Conservation (phyloP, 306 rosid genomes). For the Fagus sylvatica region DNA sequence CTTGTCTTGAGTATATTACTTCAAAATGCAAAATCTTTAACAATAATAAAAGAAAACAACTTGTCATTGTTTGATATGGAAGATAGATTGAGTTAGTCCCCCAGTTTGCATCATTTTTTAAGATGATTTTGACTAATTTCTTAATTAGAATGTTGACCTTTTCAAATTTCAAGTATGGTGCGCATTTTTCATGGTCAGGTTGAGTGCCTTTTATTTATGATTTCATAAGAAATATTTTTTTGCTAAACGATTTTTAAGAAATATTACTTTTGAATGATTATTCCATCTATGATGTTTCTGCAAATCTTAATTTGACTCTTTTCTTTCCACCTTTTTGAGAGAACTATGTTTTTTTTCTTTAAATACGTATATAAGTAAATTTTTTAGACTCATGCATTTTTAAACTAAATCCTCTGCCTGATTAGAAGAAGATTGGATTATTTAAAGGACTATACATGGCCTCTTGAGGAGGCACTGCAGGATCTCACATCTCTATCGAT, state of each 20-base stretch:
- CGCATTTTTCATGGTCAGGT: slow-evolving; percentile 25
- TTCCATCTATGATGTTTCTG: slow-evolving; percentile 33
- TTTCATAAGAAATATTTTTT: slow-evolving; percentile 12
- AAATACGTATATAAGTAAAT: slow-evolving; percentile 12
- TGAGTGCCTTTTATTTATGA: slow-evolving; percentile 33
- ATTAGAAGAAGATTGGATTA: slow-evolving; percentile 16
- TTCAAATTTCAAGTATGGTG: slow-evolving; percentile 24
- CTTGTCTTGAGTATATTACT: background rate
- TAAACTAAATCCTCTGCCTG: slow-evolving; percentile 22
- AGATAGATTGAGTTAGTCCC: slow-evolving; percentile 19
- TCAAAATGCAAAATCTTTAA: background rate
- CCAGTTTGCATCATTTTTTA: slow-evolving; percentile 24
- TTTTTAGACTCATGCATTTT: slow-evolving; percentile 14
- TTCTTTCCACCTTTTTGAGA: slow-evolving; percentile 11
- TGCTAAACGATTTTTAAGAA: no score
- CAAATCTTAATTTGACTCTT: background rate
- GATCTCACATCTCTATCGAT: slow-evolving; percentile 24
- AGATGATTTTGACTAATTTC: slow-evolving; percentile 24
- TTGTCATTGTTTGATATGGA: slow-evolving; percentile 23
- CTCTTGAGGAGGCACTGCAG: slow-evolving; percentile 18
- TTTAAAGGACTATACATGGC: slow-evolving; percentile 13
- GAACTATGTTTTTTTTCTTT: slow-evolving; percentile 26
- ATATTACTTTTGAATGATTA: slow-evolving; percentile 19
- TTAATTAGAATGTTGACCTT: slow-evolving; percentile 40
- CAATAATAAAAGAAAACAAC: slow-evolving; percentile 16